These are phyloP conservation scores for Calamus simplicifolius DNA, from an alignment of 176 grass and related monocot genomes.

Conservation along the genomic window DNA sequence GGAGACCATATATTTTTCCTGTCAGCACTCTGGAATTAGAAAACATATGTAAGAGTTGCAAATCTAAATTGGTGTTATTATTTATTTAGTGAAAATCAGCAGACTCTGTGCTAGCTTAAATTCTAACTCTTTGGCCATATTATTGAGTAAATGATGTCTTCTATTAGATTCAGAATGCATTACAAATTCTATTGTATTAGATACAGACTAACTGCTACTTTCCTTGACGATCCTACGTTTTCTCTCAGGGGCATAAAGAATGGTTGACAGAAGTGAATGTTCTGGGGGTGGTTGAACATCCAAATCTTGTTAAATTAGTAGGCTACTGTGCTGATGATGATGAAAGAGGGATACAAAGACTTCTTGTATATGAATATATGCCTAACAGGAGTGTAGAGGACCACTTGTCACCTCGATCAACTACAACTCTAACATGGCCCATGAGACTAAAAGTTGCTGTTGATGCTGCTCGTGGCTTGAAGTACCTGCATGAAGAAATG, in stretches of 20 bases:
- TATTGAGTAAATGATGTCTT: too few relatives aligned
- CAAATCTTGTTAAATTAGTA: slow-evolving; percentile 93
- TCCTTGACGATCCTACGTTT: background rate
- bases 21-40: too few relatives aligned
- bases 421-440: slow-evolving; percentile 76
- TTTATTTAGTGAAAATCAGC: too few relatives aligned
- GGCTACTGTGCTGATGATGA: slow-evolving; percentile 95
- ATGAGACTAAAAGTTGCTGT: slow-evolving; percentile 84
- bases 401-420: slow-evolving; percentile 62
- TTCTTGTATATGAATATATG: slow-evolving; percentile 94
- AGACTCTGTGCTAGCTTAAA: too few relatives aligned
- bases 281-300: slow-evolving; percentile 83
- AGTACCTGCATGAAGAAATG: slow-evolving; percentile 94
- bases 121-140: too few relatives aligned
- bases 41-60: too few relatives aligned
- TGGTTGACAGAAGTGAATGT: slow-evolving; percentile 98
- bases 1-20: too few relatives aligned
- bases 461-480: slow-evolving; percentile 70
- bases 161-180: too few relatives aligned
- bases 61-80: too few relatives aligned
- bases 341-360: slow-evolving; percentile 79
- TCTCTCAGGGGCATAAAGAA: slow-evolving; percentile 85
- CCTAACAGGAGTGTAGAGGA: slow-evolving; percentile 88
- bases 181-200: too few relatives aligned
- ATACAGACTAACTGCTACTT: too few relatives aligned